Evolutionary conservation across 805 yeast genomes (phyloP).

Genomic region (Candida nitratophila): DNA sequence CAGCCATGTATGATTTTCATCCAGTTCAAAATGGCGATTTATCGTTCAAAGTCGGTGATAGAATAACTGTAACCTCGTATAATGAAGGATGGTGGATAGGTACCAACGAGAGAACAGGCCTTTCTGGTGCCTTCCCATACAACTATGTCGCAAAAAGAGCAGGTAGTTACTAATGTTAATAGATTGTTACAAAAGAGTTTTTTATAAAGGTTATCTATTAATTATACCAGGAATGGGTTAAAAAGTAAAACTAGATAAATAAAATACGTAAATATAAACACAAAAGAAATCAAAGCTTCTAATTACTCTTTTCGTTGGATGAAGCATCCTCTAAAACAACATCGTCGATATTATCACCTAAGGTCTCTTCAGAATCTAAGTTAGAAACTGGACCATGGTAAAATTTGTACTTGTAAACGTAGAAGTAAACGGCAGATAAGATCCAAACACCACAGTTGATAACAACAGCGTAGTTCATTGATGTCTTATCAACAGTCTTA

Average conservation of each 20-base stretch:
- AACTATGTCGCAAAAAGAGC: conserved; percentile 30
- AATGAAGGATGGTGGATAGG: conserved; percentile 40
- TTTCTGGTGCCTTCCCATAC: conserved; percentile 37
- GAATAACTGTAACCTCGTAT: conserved; percentile 30
- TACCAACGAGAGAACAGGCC: conserved; percentile 27
- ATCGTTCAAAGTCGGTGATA: conserved; percentile 34
- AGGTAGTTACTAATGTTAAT: too few species aligned
- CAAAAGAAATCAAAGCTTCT: background rate
- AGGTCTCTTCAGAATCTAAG: conserved; percentile 12
- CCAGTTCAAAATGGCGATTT: conserved; percentile 36
- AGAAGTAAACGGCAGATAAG: conserved; percentile 15
- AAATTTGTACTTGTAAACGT: conserved; percentile 15
- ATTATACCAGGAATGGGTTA: too few species aligned
- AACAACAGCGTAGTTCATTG: conserved; percentile 30
- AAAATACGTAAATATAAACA: background rate
- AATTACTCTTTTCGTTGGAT: background rate
- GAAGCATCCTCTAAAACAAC: conserved; percentile 6
- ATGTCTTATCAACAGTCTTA: conserved; percentile 25
- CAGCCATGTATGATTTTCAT: conserved; percentile 33
- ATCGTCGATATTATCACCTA: conserved; percentile 7
- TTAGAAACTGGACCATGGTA: conserved; percentile 23
- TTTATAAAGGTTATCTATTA: too few species aligned
- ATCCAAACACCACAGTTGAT: conserved; percentile 26
- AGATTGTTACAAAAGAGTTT: too few species aligned
- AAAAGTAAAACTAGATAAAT: too few species aligned